Base-by-base conservation (phyloP, 352 stramenopile species). In the Globisporangium middletonii region DNA sequence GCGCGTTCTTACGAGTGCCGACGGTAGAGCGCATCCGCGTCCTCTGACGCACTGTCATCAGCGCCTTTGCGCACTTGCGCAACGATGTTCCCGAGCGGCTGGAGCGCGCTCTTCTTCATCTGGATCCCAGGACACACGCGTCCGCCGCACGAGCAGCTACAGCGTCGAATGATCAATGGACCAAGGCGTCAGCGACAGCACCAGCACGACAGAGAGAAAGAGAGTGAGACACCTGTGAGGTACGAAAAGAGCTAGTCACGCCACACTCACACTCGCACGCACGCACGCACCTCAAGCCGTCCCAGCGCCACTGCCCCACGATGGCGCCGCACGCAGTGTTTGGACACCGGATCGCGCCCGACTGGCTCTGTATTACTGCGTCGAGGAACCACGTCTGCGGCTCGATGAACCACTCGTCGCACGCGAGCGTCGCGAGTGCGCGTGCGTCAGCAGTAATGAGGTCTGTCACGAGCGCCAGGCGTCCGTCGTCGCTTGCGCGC, bases 251-350 rank as follows among this genome's bases (percentile, higher is more conserved):
- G 37, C 37, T 43, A 26, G n/a, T 41, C 12, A n/a, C 15, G 4
- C 11, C n/a, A 23, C 4, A 48, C 12, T 2, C 41, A 23, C 4
- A 23, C 4, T 8, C 13, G 13, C 7, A 45, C n/a, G 11, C 13
- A 23, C 13, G 16, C 4, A 67, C 66, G 52, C 57, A 80, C 73
- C 66, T 74, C 26, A 67, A 46, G 28, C 68, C 71, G 51, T 82
- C 72, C 76, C 76, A 86, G n/a, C 57, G 61, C 73, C 72, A 87
- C 49, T 87, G 60, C 0, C 77, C 77, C 16, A 87, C 66, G 33
- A 72, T 49, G 1, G 59, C 62, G 13, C 46, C 58, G 54, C 77
- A 87, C 4, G 30, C 51, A 33, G 68, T 50, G 51, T 72, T 81
- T 30, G 72, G 74, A 61, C 77, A 87, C 28, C 55, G 57, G 50